Evolutionary conservation across 2,329 filamentous ascomycete species (phyloP), one percentile per base, ranked within the genome.

Genomic region (Xylogone sp.): DNA sequence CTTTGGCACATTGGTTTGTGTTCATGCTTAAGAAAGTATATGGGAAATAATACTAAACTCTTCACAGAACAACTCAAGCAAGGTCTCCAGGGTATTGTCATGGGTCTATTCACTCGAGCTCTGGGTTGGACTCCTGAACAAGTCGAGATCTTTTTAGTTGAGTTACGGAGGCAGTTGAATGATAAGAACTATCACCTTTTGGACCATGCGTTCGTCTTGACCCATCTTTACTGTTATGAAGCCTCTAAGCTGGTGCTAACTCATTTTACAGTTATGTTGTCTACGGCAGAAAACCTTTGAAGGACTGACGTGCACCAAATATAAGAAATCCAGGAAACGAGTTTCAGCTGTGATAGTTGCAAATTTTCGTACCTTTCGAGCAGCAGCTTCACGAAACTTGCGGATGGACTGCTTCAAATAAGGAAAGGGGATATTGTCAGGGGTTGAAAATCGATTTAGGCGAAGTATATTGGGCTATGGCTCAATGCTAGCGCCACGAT

Each of bases 101-200:
- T 70, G 46, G 65, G 63, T 1, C 60, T 71, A 0, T 69, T 68
- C 27, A 71, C 69, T 6, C 61, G 66, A 21, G 62, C 62, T 0
- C 52, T 69, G 2, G 61, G 62, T 0, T 72, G 70, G 70, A 62
- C 59, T 3, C 52, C 60, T 1, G 59, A 65, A 8, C 61, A 72
- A 54, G 62, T 71, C 1, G 61, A 69, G 24, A 49, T 66, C 0
- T 71, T 69, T 21, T 56, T 71, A 31, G 59, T 65, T 12, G 61
- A 62, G 18, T 68, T 68, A 5, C 63, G 65, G 31, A 66, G 62
- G 45, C 65, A 68, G 21, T 50, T 71, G 56, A 64, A 57, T 53
- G 65, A 69, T 49, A 60, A 55, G 22, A 53, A 52, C 24, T 47
- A 50, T 27, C 43, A 45, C 13, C 29, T 51, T 31, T 44, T 51